These are phyloP conservation scores for Poa annua DNA, from an alignment of 176 grass and related monocot genomes.

Conservation along the genomic window DNA sequence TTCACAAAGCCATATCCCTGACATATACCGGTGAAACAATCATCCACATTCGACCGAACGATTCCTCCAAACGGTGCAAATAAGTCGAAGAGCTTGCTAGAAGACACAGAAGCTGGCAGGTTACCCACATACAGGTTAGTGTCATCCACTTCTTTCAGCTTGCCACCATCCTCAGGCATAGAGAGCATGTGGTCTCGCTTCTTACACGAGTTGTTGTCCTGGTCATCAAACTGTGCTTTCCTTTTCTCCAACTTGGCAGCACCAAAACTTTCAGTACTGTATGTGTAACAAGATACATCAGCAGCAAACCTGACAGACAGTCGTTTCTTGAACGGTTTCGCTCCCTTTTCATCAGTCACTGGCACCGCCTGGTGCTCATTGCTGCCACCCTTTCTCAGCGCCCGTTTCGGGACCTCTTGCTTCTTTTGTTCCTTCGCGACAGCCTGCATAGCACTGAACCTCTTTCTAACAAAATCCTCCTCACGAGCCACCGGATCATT, in stretches of 20 bases:
- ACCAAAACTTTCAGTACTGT: constrained; percentile 43
- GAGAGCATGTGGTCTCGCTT: constrained; percentile 36
- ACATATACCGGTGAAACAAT: constrained; percentile 53
- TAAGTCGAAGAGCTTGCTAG: constrained; percentile 54
- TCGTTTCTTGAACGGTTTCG: constrained; percentile 43
- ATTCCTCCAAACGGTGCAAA: constrained; percentile 66
- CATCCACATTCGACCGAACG: constrained; percentile 47
- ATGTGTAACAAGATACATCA: constrained; percentile 44
- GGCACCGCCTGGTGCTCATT: constrained; percentile 17
- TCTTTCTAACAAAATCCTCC: background rate
- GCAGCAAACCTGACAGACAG: constrained; percentile 49
- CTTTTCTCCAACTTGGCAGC: constrained; percentile 53
- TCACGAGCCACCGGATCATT: constrained; percentile 13
- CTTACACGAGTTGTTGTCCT: constrained; percentile 40
- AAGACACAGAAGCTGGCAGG: constrained; percentile 46
- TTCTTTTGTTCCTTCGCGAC: constrained; percentile 17
- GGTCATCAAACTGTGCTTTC: constrained; percentile 55
- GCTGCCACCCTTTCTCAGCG: background rate
- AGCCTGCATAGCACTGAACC: constrained; percentile 13
- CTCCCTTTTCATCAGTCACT: constrained; percentile 5
- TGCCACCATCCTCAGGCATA: constrained; percentile 7
- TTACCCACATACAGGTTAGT: constrained; percentile 58
- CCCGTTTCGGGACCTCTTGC: constrained; percentile 17
- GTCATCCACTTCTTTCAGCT: constrained; percentile 34
- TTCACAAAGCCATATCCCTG: constrained; percentile 77